These are phyloP conservation scores for Desmodesmus armatus DNA, from an alignment of 139 green algal genomes.

Conservation along the genomic window DNA sequence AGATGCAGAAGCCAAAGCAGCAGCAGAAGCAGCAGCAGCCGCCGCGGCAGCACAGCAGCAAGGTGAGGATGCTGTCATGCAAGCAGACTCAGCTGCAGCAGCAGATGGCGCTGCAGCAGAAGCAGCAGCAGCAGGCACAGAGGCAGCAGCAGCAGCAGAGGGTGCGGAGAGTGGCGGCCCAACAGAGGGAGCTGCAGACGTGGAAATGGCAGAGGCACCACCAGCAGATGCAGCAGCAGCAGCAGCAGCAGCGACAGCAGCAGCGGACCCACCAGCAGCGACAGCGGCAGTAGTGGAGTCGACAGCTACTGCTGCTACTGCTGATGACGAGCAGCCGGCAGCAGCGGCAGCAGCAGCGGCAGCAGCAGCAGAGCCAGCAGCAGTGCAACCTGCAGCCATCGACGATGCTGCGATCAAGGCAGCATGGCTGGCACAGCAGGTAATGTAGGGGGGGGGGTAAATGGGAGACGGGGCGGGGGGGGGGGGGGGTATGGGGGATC, in stretches of 20 bases:
- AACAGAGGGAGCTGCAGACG: constrained; percentile 19
- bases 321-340: constrained; percentile 16
- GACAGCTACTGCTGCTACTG: not conserved
- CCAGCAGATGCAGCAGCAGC: not conserved
- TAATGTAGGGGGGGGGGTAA: too few relatives aligned
- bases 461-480: too few relatives aligned
- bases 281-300: too few relatives aligned
- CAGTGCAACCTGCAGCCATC: not conserved
- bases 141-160: not conserved
- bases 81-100: not conserved
- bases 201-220: not conserved
- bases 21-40: not conserved
- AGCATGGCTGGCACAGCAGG: constrained; percentile 46
- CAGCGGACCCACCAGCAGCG: not conserved
- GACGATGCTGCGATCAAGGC: constrained; percentile 51
- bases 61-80: constrained; percentile 12
- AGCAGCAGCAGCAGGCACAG: constrained; percentile 5
- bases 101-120: not conserved
- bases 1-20: not conserved
- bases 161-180: not conserved
- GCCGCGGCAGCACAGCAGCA: not conserved
- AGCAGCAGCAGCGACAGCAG: not conserved
- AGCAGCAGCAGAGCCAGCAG: constrained; percentile 35
- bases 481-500: too few relatives aligned
- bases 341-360: constrained; percentile 33